Base-by-base conservation (phyloP, 2,329 filamentous ascomycete species). In the Xylaria sp. region DNA sequence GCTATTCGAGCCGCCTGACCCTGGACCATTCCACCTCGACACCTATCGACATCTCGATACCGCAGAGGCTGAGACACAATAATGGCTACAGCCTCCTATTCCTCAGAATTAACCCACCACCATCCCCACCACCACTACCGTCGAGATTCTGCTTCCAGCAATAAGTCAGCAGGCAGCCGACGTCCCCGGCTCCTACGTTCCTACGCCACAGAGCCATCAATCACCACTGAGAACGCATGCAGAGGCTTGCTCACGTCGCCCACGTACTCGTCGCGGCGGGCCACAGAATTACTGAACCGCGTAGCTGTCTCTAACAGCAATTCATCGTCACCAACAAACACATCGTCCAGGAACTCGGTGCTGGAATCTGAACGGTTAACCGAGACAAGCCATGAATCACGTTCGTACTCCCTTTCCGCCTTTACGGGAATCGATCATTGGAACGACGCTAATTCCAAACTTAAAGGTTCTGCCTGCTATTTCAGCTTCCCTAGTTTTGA, bases 401-500 rank as follows among this genome's bases (percentile, higher is more conserved):
- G 77, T 79, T 54, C 67, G 75, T 76, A 52, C 23, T 50, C 51
- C 7, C 34, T 54, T 34, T 20, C 51, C 34, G 10, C 23, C 34
- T 39, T 37, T 44, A 41, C n/a, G 39, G 51, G 15, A 37, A 61
- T 18, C 25, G 12, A 32, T n/a, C 7, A n/a, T 48, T 34, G 32
- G 18, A 59, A 23, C 12, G 37, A 52, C 34, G 60, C 75, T 76
- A 60, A 75, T 71, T 44, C 25, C 15, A 20, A 51, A 41, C 4
- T 37, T 56, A 8, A 50, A 81, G 79, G 79, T 60, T 80, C 81
- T 75, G 86, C 83, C 65, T 87, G 88, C 70, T 93, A 93, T 80
- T 90, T 91, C 76, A 92, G 90, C 82, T 93, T 93, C 77, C 91
- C 91, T 18, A 91, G 87, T 78, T 92, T 92, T 79, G 91, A 93